Conservation (phyloP, 1,139 yeast species). For the Groenewaldozyma sp. region DNA sequence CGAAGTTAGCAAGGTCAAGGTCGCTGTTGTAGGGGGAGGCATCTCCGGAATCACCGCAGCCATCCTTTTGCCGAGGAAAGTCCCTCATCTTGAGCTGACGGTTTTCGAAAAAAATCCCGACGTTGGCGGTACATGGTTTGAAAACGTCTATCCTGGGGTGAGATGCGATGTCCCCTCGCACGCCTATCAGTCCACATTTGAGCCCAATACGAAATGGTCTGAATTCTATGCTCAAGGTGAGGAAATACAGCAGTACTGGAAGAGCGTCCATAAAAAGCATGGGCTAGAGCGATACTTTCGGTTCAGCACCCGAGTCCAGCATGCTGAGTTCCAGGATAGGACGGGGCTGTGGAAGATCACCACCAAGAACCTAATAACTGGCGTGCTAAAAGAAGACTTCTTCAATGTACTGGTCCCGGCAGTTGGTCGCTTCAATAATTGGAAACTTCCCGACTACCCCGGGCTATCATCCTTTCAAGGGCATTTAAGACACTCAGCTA, state of each 20-base stretch:
- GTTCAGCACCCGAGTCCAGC: conserved; percentile 26
- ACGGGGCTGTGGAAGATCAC: conserved; percentile 33
- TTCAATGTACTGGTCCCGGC: conserved; percentile 33
- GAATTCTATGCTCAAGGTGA: conserved; percentile 37
- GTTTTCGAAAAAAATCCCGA: conserved; percentile 39
- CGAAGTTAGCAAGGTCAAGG: conserved; percentile 10
- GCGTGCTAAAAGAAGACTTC: conserved; percentile 17
- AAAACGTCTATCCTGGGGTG: conserved; percentile 40
- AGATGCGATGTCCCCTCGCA: conserved; percentile 45
- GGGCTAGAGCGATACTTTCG: conserved; percentile 27
- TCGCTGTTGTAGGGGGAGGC: conserved; percentile 41
- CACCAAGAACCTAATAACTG: conserved; percentile 15
- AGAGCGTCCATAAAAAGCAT: conserved; percentile 33
- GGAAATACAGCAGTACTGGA: conserved; percentile 41
- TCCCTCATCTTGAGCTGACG: conserved; percentile 20
- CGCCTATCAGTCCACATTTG: conserved; percentile 37
- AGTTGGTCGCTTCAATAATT: conserved; percentile 27
- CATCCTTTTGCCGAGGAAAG: conserved; percentile 12
- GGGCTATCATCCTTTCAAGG: conserved; percentile 35
- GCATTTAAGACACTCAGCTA: conserved; percentile 35
- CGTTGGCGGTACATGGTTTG: conserved; percentile 49
- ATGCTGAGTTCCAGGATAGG: conserved; percentile 19
- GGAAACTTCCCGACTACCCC: conserved; percentile 16
- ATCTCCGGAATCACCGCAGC: conserved; percentile 34
- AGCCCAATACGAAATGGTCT: conserved; percentile 29